Base-by-base conservation (phyloP, 2,329 filamentous ascomycete genomes). In the Erysiphe neolycopersici region DNA sequence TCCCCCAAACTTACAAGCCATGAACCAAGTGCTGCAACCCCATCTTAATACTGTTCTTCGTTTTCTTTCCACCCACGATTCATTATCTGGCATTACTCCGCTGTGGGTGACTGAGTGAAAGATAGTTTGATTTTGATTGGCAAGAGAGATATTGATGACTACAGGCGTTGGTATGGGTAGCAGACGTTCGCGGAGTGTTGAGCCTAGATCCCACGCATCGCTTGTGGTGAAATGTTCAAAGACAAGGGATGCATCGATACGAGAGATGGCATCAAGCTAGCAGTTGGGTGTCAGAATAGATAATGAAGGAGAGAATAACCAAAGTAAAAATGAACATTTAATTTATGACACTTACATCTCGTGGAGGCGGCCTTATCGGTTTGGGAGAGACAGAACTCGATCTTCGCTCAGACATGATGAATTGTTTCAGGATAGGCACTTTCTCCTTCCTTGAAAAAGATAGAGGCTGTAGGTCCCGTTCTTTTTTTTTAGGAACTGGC, bases 1-100 rank as follows among this genome's bases (percentile, higher is more conserved):
- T 11, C 71, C 70, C 1, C 53, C 56, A 49, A 73, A 73, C 61
- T 80, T 80, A 57, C 72, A 69, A 48, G 69, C 65, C 69, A 83
- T 69, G 46, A 71, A 68, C 76, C 77, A 85, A 4, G 74, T 78
- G 49, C 69, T 76, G 47, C 64, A 60, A 0, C 79, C 79, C 61
- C 72, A 87, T 10, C 80, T 63, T 43, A 83, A 60, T 6, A 83
- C 80, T 0, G 76, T 77, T 46, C 71, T 72, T 13, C 74, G 64
- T 64, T 89, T 87, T 31, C 80, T 65, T 33, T 65, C 60, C 18
- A 81, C 74, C 77, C 76, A 81, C 26, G 60, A 60, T 56, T 79
- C 75, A 53, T 80, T 77, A 57, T 87, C 81, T 0, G 79, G 76
- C 47, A 68, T 64, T 4, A 73, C 71, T 11, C 41, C 41, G 9